Conservation (phyloP, 305 asterid species). For the Solanum hybrid region DNA sequence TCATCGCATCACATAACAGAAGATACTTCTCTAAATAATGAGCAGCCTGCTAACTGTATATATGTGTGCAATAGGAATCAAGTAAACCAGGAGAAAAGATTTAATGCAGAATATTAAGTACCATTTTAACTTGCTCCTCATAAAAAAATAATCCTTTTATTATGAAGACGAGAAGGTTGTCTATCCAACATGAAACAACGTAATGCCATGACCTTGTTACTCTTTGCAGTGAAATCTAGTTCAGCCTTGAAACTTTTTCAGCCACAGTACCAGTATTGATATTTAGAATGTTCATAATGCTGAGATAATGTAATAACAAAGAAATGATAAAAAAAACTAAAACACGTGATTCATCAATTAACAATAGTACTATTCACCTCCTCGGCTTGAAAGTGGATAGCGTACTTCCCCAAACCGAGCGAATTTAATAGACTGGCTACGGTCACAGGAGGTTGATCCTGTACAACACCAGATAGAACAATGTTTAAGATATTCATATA, state of each 20-base stretch:
- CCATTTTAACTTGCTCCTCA: not conserved
- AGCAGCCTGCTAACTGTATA: not conserved
- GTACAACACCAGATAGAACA: constrained; percentile 9
- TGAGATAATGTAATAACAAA: not conserved
- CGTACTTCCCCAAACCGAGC: constrained; percentile 53
- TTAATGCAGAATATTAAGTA: not conserved
- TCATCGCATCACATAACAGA: not conserved
- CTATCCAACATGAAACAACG: not conserved
- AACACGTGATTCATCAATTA: not conserved
- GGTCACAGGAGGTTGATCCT: constrained; percentile 34
- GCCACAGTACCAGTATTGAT: not conserved
- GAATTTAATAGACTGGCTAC: constrained; percentile 41
- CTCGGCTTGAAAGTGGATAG: constrained; percentile 60
- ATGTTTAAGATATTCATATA: not conserved
- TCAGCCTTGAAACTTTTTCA: not conserved
- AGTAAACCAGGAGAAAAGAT: not conserved
- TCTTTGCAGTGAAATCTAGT: not conserved
- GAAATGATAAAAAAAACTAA: not conserved
- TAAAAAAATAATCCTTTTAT: not conserved
- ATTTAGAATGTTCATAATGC: not conserved
- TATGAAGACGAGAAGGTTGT: not conserved
- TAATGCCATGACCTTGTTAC: not conserved
- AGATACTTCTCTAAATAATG: not conserved
- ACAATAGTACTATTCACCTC: constrained; percentile 32
- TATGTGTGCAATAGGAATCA: not conserved